These are phyloP conservation scores for Penstemon barbatus DNA, from an alignment of 257 asterid species.

Conservation along the genomic window DNA sequence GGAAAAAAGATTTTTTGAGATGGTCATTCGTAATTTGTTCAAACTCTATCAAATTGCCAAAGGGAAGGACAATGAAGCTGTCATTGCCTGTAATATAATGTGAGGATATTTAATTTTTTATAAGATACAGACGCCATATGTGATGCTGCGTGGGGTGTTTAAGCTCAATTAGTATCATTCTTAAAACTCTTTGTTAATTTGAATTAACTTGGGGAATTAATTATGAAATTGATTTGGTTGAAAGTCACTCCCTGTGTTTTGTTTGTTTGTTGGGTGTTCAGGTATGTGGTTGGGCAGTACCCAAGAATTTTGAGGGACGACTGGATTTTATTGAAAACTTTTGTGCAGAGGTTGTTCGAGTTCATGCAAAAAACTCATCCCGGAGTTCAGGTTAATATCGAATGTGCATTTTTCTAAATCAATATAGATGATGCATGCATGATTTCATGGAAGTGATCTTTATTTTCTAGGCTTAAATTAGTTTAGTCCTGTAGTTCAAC, in stretches of 20 bases:
- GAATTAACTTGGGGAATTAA: no score
- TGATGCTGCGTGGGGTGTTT: background rate
- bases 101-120: conserved; percentile 39
- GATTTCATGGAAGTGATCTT: background rate
- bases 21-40: conserved; percentile 97
- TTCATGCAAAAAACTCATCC: conserved; percentile 99
- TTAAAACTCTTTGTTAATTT: no score
- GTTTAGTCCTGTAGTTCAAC: conserved; percentile 18
- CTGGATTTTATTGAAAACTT: conserved; percentile 98
- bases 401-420: conserved; percentile 11
- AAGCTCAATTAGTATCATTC: no score
- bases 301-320: conserved; percentile 98
- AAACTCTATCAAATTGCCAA: conserved; percentile 93
- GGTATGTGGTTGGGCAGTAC: conserved; percentile 99
- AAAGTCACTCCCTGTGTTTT: no score
- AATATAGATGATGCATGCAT: background rate
- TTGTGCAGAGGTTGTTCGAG: conserved; percentile 94
- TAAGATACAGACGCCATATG: background rate
- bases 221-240: no score
- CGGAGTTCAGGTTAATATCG: conserved; percentile 85
- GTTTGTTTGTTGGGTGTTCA: conserved; percentile 28
- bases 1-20: conserved; percentile 94
- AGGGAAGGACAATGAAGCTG: conserved; percentile 99
- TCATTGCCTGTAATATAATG: conserved; percentile 98
- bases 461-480: background rate